A percentile compares a stretch with the other conserved stretches of the same genome.
Evolutionary conservation across 495 filamentous ascomycete species (phyloP).

Genomic region (Tuber borchii): DNA sequence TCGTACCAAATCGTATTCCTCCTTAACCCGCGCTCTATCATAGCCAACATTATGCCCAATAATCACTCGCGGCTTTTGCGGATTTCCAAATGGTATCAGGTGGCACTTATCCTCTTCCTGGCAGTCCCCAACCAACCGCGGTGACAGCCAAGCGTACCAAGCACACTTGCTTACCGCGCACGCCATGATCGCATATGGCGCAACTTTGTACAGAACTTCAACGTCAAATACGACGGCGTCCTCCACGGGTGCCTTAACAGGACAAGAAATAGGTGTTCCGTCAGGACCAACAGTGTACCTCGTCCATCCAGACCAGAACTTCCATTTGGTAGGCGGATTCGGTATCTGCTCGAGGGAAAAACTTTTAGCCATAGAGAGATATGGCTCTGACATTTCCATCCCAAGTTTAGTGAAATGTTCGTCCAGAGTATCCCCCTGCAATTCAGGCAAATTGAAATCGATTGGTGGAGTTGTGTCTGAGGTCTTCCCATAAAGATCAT

Average conservation of each 20-base stretch:
- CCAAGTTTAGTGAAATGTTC: conserved; percentile 94
- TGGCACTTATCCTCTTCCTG: conserved; percentile 55
- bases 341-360: conserved; percentile 63
- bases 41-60: conserved; percentile 96
- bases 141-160: conserved; percentile 97
- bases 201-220: conserved; percentile 92
- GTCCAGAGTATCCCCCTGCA: conserved; percentile 76
- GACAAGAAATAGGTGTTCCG: neutral
- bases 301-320: conserved; percentile 80
- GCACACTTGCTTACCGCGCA: conserved; percentile 77
- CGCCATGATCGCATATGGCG: conserved; percentile 89
- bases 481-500: conserved; percentile 86
- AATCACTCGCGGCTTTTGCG: conserved; percentile 61
- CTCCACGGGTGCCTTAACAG: conserved; percentile 68
- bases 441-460: conserved; percentile 71
- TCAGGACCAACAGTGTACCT: conserved; percentile 71
- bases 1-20: conserved; percentile 82
- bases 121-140: conserved; percentile 78
- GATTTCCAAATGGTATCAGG: conserved; percentile 77
- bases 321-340: conserved; percentile 72
- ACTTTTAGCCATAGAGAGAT: conserved; percentile 63
- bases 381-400: conserved; percentile 82
- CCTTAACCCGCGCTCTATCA: conserved; percentile 76
- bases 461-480: conserved; percentile 67
- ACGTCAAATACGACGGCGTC: conserved; percentile 86